These are phyloP conservation scores for Seiridium unicorne DNA, from an alignment of 2,329 filamentous ascomycete genomes.

Conservation along the genomic window DNA sequence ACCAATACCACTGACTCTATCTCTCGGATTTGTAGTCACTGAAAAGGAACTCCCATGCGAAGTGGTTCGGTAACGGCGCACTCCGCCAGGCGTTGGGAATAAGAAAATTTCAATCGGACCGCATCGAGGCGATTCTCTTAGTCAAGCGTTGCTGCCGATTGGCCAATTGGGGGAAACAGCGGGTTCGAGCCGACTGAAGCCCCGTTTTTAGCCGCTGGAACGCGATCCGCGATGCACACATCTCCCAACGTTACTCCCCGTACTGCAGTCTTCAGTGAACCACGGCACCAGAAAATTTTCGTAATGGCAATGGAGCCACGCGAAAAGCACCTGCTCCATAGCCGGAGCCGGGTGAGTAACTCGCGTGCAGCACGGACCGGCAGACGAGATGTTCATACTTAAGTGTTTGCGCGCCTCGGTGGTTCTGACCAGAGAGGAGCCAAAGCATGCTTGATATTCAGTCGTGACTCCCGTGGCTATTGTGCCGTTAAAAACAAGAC, in stretches of 20 bases:
- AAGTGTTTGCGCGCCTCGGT: not conserved
- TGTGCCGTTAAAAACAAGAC: not conserved
- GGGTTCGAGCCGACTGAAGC: not conserved
- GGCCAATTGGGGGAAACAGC: not conserved
- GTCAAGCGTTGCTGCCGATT: not conserved
- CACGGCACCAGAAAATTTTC: constrained; percentile 4
- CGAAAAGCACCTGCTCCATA: not conserved
- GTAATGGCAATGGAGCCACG: constrained; percentile 1
- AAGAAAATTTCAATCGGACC: constrained; percentile 6
- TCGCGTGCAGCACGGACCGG: not conserved
- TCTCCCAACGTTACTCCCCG: not conserved
- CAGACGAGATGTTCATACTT: not conserved
- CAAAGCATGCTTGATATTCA: no score
- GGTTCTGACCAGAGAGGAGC: no score
- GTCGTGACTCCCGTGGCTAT: not conserved
- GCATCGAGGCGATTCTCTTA: constrained; percentile 7
- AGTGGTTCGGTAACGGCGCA: constrained; percentile 1
- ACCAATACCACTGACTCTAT: constrained; percentile 1
- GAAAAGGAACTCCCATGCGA: constrained; percentile 4
- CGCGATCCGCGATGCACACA: not conserved
- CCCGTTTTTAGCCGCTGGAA: constrained; percentile 6
- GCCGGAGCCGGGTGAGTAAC: not conserved
- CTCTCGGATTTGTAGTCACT: not conserved
- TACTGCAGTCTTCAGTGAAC: not conserved
- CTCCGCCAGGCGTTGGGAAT: not conserved